phyloP scores from a whole-genome alignment of 805 yeast genomes.

The Teunomyces barrocoloradensis region DNA sequence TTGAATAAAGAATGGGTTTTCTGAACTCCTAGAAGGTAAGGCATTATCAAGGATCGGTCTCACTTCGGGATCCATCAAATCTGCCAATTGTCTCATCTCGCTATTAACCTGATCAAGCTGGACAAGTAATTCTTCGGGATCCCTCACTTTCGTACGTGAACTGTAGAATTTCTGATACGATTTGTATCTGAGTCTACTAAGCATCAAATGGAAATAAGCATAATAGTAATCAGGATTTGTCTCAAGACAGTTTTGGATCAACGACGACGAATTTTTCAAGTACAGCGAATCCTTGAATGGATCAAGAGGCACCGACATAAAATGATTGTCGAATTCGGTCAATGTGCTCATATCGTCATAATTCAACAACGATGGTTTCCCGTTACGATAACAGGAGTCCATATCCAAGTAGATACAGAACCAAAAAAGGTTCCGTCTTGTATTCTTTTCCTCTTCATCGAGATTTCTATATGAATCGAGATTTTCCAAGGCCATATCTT shows the following conservation, averaged over 20 bases:
- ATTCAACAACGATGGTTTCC: constrained; percentile 48
- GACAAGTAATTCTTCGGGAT: constrained; percentile 6
- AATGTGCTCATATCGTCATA: constrained; percentile 36
- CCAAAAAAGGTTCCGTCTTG: constrained; percentile 49
- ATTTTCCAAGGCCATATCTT: constrained; percentile 57
- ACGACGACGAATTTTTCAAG: neutral
- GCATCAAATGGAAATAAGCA: constrained; percentile 11
- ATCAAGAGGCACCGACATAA: constrained; percentile 12
- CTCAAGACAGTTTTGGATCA: constrained; percentile 8
- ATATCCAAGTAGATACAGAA: constrained; percentile 46
- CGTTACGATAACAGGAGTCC: constrained; percentile 43
- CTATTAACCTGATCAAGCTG: constrained; percentile 15
- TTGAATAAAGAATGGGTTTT: neutral
- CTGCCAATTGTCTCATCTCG: constrained; percentile 18
- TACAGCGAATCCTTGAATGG: constrained; percentile 7
- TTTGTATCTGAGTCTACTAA: constrained; percentile 21
- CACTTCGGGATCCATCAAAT: constrained; percentile 15
- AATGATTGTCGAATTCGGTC: constrained; percentile 13
- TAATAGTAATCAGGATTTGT: constrained; percentile 12
- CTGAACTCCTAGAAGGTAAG: neutral
- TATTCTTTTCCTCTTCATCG: constrained; percentile 29
- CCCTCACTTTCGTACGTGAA: constrained; percentile 9
- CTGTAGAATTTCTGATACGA: constrained; percentile 26
- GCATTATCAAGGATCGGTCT: constrained; percentile 18
- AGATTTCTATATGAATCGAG: constrained; percentile 35